Evolutionary conservation across 2,329 filamentous ascomycete species (phyloP), one percentile per base, ranked within the genome.

Genomic region (Ophiosphaerella korrae): DNA sequence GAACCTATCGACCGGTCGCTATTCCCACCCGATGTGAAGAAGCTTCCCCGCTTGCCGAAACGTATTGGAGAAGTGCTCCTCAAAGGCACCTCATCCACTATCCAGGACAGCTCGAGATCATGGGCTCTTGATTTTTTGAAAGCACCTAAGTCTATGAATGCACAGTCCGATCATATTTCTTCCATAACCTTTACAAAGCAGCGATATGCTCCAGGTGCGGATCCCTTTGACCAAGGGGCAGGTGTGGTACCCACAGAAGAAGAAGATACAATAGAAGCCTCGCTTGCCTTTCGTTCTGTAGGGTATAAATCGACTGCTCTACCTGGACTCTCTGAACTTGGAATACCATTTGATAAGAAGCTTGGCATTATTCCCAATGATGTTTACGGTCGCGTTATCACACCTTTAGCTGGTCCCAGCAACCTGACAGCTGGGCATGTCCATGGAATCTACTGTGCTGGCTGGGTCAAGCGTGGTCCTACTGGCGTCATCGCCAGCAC

Each of bases 401-500:
- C 70, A 13, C 75, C 75, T 2, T 59, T 62, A 7, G 45, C 44
- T 13, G 69, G 67, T 2, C 65, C 77, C 61, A 62, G 74, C 58
- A 58, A 72, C 52, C 64, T 79, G 45, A 62, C 78, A 58, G 74
- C 80, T 54, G 65, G 78, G 58, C 67, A 83, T 71, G 66, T 89
- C 0, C 84, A 87, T 0, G 91, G 93, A 0, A 74, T 96, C 24
- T 99, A 99, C 75, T 96, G 92, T 59, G 89, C 93, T 13, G 94
- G 94, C 0, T 99, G 94, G 94, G 92, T 97, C 8, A 97, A 97
- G 77, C 84, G 88, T 32, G 94, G 94, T 0, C 93, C 94, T 0
- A 97, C 92, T 0, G 94, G 94, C 2, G 92, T 97, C 3, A 99
- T 99, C 71, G 93, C 93, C 1, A 92, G 88, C 26, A 99, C 94